Base-by-base conservation (phyloP, 805 yeast genomes). In the Candida boidinii region DNA sequence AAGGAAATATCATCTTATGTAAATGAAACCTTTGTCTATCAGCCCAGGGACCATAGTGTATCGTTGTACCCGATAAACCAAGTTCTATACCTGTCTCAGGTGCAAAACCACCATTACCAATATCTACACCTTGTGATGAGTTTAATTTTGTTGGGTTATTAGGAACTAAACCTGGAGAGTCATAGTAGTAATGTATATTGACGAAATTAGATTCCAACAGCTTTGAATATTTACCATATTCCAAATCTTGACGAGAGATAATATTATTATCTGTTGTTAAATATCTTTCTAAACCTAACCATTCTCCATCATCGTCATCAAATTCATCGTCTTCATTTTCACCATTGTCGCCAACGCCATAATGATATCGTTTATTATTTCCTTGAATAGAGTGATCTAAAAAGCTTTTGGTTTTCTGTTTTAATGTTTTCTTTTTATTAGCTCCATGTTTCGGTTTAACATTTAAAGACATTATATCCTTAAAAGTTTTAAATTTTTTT, bases 1-100 rank as follows among this genome's bases (percentile, higher is more conserved):
- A 52, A 0, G 98, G 98, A 35, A 80, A 73, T 17, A 92, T 58
- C 56, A 78, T 58, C 12, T 63, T 56, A 36, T 79, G 87, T 8
- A 88, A 46, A 2, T 76, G 70, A 2, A 64, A 65, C 13, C 95
- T 54, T 53, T 92, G 94, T 23, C 90, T 73, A 38, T 92, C 94
- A 0, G 96, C 83, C 96, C 96, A 90, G 0, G 98, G 95, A 0
- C 98, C 98, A 49, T 85, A 88, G 43, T 79, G 79, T 1, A 86
- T 58, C 0, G 83, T 76, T 0, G 86, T 76, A 34, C 71, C 68
- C 2, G 70, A 64, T 2, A 85, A 41, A 11, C 63, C 64, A 7
- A 88, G 32, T 33, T 79, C 79, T 7, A 79, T 44, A 1, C 88
- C 88, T 49, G 66, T 63, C 29, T 60, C 62, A 1, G 87, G 87